A percentile compares a stretch with the other conserved stretches of the same genome.
Evolutionary conservation across 768 basidiomycete species (phyloP).

Genomic region (Lentinula boryana): DNA sequence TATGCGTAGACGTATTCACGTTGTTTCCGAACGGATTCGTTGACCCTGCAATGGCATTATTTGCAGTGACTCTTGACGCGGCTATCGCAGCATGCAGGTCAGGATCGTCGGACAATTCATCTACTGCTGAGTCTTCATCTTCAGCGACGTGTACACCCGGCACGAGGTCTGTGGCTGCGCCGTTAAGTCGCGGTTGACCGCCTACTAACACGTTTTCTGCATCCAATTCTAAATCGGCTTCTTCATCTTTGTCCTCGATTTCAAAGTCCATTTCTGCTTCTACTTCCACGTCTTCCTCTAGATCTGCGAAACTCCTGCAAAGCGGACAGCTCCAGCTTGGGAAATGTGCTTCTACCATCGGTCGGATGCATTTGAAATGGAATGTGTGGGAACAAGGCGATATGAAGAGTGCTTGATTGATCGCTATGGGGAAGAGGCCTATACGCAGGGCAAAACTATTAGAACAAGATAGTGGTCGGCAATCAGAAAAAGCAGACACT

Average conservation of each 20-base stretch:
- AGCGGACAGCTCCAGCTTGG: constrained; percentile 94
- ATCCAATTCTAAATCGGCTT: not conserved
- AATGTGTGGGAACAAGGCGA: constrained; percentile 96
- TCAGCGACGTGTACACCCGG: not conserved
- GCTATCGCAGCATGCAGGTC: not conserved
- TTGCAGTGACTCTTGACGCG: not conserved
- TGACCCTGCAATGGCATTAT: not conserved
- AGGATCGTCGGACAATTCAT: not conserved
- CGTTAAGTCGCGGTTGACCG: not conserved
- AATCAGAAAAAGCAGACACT: not conserved
- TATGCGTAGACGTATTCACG: not conserved
- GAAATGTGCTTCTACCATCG: constrained; percentile 81
- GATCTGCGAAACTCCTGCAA: constrained; percentile 90
- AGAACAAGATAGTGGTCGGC: not conserved
- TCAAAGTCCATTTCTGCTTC: constrained; percentile 23
- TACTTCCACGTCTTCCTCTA: constrained; percentile 90
- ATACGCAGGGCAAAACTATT: not conserved
- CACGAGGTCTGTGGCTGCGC: not conserved
- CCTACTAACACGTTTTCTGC: not conserved
- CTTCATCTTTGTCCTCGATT: not conserved
- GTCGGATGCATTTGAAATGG: constrained; percentile 96
- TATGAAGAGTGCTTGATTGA: constrained; percentile 95
- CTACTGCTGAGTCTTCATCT: not conserved
- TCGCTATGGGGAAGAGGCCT: constrained; percentile 79
- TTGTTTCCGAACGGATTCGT: not conserved